Conservation (phyloP, 1,284 basidiomycete genomes). For the Takashimella koratensis region DNA sequence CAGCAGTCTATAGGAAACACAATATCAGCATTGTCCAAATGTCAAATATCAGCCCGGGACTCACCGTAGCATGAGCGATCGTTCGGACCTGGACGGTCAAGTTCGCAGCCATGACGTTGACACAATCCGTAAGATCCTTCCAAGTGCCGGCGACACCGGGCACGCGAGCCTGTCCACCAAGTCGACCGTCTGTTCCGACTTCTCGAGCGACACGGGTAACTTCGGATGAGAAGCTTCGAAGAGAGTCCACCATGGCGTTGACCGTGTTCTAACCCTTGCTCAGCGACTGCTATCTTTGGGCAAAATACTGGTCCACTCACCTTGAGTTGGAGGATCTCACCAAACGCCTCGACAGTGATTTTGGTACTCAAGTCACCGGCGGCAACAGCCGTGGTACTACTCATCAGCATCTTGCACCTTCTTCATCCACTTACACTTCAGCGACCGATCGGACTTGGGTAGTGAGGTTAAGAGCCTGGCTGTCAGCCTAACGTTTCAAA, state of each 20-base stretch:
- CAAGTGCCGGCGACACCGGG: slow-evolving; percentile 85
- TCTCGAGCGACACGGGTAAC: slow-evolving; percentile 79
- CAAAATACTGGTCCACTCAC: slow-evolving; percentile 13
- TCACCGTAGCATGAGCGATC: slow-evolving; percentile 78
- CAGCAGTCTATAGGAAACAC: slow-evolving; percentile 63
- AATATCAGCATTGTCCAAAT: background rate
- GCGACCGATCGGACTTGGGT: slow-evolving; percentile 96
- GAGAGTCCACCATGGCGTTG: slow-evolving; percentile 47
- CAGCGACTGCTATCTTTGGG: background rate
- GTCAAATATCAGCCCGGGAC: slow-evolving; percentile 5
- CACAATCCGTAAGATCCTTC: slow-evolving; percentile 94
- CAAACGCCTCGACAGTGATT: slow-evolving; percentile 92
- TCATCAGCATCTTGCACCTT: slow-evolving; percentile 8
- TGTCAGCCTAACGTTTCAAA: slow-evolving; percentile 1
- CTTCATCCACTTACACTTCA: slow-evolving; percentile 58
- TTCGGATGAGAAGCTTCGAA: slow-evolving; percentile 56
- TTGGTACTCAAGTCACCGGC: slow-evolving; percentile 83
- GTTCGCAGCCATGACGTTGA: slow-evolving; percentile 65
- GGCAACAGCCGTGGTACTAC: slow-evolving; percentile 86
- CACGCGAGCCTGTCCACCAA: slow-evolving; percentile 88
- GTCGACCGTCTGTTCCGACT: slow-evolving; percentile 90
- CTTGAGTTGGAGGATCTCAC: slow-evolving; percentile 92
- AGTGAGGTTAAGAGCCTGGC: slow-evolving; percentile 66
- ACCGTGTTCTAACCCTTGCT: slow-evolving; percentile 31
- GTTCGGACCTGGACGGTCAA: slow-evolving; percentile 91